Evolutionary conservation across 345 rosid species (phyloP).

Genomic region (Corymbia maculata): DNA sequence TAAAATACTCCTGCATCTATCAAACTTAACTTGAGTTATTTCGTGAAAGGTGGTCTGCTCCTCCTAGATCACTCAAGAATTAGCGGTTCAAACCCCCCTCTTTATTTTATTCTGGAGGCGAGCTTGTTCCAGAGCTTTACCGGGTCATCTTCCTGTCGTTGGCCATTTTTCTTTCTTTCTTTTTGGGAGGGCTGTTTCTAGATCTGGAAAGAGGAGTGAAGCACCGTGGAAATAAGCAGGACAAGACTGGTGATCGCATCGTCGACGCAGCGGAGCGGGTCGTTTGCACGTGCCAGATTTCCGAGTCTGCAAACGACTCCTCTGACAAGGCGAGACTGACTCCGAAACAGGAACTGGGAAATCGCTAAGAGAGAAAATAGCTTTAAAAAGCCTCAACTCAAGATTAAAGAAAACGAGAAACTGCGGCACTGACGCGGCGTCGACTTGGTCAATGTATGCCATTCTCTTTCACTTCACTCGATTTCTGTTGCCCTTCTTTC

Average conservation of each 20-base stretch:
- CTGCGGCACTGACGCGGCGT: no score
- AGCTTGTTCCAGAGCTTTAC: not conserved
- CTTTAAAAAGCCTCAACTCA: no score
- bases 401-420: no score
- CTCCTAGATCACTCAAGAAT: not conserved
- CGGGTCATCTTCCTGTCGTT: not conserved
- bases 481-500: no score
- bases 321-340: not conserved
- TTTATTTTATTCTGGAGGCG: not conserved
- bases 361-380: not conserved
- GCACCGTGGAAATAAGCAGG: not conserved
- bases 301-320: not conserved
- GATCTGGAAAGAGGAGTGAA: not conserved
- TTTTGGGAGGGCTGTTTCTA: not conserved
- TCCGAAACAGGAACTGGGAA: not conserved
- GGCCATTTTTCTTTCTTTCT: not conserved
- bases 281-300: not conserved
- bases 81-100: not conserved
- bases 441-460: no score
- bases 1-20: not conserved
- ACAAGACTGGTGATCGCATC: not conserved
- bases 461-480: no score
- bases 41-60: not conserved
- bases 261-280: not conserved
- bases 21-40: not conserved